Conservation (phyloP, 2,329 filamentous ascomycete species). For the Alternaria atra region DNA sequence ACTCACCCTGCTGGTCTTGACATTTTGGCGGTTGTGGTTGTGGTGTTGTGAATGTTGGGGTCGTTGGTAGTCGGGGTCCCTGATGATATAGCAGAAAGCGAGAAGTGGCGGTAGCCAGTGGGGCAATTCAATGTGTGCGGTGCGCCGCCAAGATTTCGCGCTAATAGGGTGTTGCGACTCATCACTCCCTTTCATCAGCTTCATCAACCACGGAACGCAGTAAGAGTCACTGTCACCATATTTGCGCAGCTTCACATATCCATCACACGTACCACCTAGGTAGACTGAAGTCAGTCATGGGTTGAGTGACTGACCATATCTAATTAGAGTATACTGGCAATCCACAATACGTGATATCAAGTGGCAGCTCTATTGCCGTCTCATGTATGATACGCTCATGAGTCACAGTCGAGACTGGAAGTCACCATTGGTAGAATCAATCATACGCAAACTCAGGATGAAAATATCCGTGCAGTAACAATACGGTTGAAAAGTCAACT, state of each 20-base stretch:
- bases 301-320: not conserved
- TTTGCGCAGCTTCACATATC: not conserved
- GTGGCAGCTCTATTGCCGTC: not conserved
- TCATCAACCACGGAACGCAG: not conserved
- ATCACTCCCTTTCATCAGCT: not conserved
- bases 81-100: conserved; percentile 14
- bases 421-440: not conserved
- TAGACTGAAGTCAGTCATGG: too few relatives aligned
- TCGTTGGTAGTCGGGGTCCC: conserved; percentile 10
- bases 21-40: conserved; percentile 39
- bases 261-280: not conserved
- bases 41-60: conserved; percentile 8
- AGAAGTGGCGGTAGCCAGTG: conserved; percentile 24
- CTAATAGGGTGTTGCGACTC: conserved; percentile 21
- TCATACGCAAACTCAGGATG: not conserved
- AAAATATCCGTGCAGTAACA: not conserved
- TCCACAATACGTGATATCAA: not conserved
- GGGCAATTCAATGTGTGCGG: conserved; percentile 29
- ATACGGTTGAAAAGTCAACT: not conserved
- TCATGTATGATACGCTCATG: not conserved
- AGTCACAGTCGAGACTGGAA: not conserved
- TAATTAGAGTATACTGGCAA: not conserved
- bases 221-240: too few relatives aligned
- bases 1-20: conserved; percentile 51
- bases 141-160: conserved; percentile 29